Evolutionary conservation across 2,329 filamentous ascomycete genomes (phyloP).

Genomic region (Aaosphaeria pasadenensis): DNA sequence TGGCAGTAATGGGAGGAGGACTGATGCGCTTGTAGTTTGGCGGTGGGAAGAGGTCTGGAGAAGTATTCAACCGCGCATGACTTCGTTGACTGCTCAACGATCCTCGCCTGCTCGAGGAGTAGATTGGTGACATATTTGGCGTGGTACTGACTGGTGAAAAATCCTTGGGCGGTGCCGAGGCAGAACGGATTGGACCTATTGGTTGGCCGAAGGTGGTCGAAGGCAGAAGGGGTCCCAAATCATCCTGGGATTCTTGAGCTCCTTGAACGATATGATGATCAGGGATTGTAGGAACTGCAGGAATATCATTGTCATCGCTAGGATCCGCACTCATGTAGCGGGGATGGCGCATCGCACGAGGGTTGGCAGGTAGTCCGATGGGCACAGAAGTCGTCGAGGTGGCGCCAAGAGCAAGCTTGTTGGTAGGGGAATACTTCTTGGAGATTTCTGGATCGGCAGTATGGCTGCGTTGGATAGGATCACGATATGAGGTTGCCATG

Average conservation of each 20-base stretch:
- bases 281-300: slow-evolving; percentile 57
- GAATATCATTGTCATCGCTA: slow-evolving; percentile 47
- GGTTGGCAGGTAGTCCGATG: slow-evolving; percentile 84
- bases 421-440: slow-evolving; percentile 35
- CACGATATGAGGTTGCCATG: slow-evolving; percentile 27
- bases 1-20: slow-evolving; percentile 45
- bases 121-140: slow-evolving; percentile 21
- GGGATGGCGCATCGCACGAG: slow-evolving; percentile 81
- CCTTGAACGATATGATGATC: slow-evolving; percentile 31
- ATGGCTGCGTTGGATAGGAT: slow-evolving; percentile 55
- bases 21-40: slow-evolving; percentile 35
- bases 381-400: slow-evolving; percentile 52
- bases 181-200: slow-evolving; percentile 37
- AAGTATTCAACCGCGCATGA: slow-evolving; percentile 44
- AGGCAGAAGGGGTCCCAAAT: slow-evolving; percentile 46
- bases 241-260: slow-evolving; percentile 29
- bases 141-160: slow-evolving; percentile 18
- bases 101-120: slow-evolving; percentile 27
- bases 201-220: slow-evolving; percentile 47
- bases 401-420: slow-evolving; percentile 28
- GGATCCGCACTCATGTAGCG: slow-evolving; percentile 63
- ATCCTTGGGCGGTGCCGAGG: slow-evolving; percentile 49
- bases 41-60: slow-evolving; percentile 33
- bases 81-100: slow-evolving; percentile 34
- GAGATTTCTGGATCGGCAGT: slow-evolving; percentile 60